Evolutionary conservation across 257 asterid genomes (phyloP).

Genomic region (Solanum okadae): DNA sequence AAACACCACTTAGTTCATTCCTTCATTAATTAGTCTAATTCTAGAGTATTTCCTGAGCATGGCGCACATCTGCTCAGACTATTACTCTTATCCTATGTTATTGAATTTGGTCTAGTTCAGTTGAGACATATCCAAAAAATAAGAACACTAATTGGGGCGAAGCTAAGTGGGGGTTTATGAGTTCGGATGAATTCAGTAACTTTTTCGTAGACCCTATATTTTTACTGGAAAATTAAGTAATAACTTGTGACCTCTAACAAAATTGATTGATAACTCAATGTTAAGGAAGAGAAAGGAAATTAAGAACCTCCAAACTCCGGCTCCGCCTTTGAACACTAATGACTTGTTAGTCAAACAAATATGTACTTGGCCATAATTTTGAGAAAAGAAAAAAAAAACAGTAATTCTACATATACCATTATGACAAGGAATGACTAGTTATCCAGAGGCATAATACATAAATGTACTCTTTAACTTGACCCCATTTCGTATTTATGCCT

Average conservation of each 20-base stretch:
- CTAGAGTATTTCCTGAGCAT: background rate
- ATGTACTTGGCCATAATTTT: background rate
- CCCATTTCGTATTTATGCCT: accelerated
- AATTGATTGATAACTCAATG: too few species aligned
- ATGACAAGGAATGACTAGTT: background rate
- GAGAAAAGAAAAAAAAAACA: background rate
- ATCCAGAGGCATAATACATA: too few species aligned
- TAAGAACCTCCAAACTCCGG: too few species aligned
- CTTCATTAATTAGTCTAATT: background rate
- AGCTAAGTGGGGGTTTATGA: too few species aligned
- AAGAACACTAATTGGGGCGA: too few species aligned
- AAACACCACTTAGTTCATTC: background rate
- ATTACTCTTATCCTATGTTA: background rate
- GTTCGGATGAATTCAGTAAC: too few species aligned
- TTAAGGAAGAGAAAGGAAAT: too few species aligned
- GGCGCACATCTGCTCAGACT: background rate
- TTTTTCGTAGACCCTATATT: too few species aligned
- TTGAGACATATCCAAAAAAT: background rate
- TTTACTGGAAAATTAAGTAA: too few species aligned
- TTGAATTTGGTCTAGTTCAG: background rate
- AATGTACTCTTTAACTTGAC: accelerated
- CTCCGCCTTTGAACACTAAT: background rate
- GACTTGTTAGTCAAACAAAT: background rate
- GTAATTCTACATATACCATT: background rate
- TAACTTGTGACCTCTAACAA: too few species aligned